These are phyloP conservation scores for Colletotrichum agaves DNA, from an alignment of 2,329 filamentous ascomycete genomes.

Conservation along the genomic window DNA sequence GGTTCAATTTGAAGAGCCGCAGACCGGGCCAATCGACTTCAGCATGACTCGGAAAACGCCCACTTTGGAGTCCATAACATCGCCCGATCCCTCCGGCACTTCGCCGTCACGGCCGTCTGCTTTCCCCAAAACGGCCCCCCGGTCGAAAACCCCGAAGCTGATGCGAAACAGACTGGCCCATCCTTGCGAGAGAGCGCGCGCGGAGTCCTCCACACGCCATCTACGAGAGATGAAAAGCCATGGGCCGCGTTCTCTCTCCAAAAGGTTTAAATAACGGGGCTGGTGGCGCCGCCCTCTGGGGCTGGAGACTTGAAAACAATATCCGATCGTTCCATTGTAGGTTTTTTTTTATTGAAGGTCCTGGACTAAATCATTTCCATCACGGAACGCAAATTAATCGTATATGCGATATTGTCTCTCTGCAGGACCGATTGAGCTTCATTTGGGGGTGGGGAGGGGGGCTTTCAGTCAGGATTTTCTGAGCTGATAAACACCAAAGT, in stretches of 20 bases:
- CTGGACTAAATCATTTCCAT: not conserved
- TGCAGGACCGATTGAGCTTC: not conserved
- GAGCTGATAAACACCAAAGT: conserved; percentile 1
- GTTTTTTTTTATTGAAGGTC: not conserved
- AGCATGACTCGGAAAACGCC: conserved; percentile 24
- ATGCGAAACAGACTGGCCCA: conserved; percentile 1
- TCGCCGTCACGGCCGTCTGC: conserved; percentile 4
- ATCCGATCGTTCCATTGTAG: conserved; percentile 6
- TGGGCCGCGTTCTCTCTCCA: not conserved
- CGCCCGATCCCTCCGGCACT: conserved; percentile 22
- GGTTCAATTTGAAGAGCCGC: conserved; percentile 14
- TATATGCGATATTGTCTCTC: not conserved
- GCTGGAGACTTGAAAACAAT: conserved; percentile 1
- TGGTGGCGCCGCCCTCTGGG: not conserved
- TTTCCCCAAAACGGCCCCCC: not conserved
- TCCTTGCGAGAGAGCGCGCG: conserved; percentile 4
- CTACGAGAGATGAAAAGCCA: conserved; percentile 12
- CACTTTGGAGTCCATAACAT: conserved; percentile 11
- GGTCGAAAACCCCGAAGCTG: not conserved
- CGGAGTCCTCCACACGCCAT: conserved; percentile 10
- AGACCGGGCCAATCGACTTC: conserved; percentile 10
- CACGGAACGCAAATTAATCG: not conserved
- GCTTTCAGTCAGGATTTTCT: not conserved
- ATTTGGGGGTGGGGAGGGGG: too few relatives aligned
- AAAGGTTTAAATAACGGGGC: conserved; percentile 31